Base-by-base conservation (phyloP, 306 rosid species). In the Sechiopsis laciniata region DNA sequence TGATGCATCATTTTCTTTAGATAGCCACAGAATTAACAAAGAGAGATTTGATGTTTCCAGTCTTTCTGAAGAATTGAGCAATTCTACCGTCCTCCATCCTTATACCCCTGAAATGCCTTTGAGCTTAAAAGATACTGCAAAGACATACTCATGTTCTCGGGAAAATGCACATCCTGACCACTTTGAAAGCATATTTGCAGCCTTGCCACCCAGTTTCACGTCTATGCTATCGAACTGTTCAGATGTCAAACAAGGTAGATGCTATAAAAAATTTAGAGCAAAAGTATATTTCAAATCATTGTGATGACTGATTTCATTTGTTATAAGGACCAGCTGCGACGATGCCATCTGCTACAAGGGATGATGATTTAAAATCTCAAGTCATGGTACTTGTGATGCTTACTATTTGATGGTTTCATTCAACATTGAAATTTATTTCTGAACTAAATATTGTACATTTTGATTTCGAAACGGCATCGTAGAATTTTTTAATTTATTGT, bases 201-300 rank as follows among this genome's bases (percentile, higher is more conserved):
- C 86, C 74, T 83, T 90, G 74, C 97, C 96, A 71, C 97, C 95
- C 76, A 88, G 95, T 83, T 94, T 94, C 82, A 75, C 90, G 78
- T 45, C 90, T 70, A 81, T 87, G 54, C 75, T 86, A 61, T 79
- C 85, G 67, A 86, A 73, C 73, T 84, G 84, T 63, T 78, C 85
- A 35, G 79, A 58, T 69, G 57, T 66, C 72, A 83, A 83, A 61
- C 88, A 80, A 63, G 88, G 97, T 90, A 68, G 50, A 84, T 35
- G 53, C 68, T 69, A 58, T 63, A 46, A 45, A 29, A 40, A 50
- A 54, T 20, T 22, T 42, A 29, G 62, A 71, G 71, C 14, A 6
- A 50, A 61, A 6, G 58, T 22, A 8, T 72, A 70, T 80, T 71
- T 51, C 58, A 61, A 65, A 77, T 81, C 75, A 63, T 24, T 40